phyloP scores from a whole-genome alignment of 2,329 filamentous ascomycete species.

The Curvularia sp. region DNA sequence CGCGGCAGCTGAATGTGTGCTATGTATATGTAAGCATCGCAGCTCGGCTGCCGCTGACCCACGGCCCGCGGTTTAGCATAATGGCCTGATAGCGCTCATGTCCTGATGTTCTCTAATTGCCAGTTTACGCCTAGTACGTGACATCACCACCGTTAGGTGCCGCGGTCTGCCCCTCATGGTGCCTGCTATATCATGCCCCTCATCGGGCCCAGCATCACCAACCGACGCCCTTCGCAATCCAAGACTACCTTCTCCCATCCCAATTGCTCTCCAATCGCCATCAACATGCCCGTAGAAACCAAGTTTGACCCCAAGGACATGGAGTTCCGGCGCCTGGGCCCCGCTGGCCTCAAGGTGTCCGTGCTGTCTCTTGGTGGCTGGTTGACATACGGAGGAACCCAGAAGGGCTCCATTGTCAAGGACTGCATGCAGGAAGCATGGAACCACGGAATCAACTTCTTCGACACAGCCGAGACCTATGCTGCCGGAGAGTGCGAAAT shows the following conservation, averaged over 20 bases:
- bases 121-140: slow-evolving; percentile 1
- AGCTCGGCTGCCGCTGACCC: background rate
- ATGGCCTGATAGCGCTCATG: background rate
- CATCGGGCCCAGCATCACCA: background rate
- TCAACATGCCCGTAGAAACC: slow-evolving; percentile 52
- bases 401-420: slow-evolving; percentile 57
- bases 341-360: slow-evolving; percentile 58
- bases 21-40: no score
- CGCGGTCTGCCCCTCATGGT: slow-evolving; percentile 19
- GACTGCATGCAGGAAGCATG: slow-evolving; percentile 59
- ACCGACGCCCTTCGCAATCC: background rate
- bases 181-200: slow-evolving; percentile 17
- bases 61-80: background rate
- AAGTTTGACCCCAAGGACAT: slow-evolving; percentile 59
- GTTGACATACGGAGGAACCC: slow-evolving; percentile 58
- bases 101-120: background rate
- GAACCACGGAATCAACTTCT: slow-evolving; percentile 60
- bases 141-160: slow-evolving; percentile 15
- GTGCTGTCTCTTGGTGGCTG: slow-evolving; percentile 57
- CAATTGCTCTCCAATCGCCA: background rate
- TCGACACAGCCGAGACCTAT: slow-evolving; percentile 61
- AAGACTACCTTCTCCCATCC: background rate
- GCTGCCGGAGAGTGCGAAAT: slow-evolving; percentile 67
- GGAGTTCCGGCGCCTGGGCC: slow-evolving; percentile 42
- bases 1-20: background rate